Conservation (phyloP, 2,329 filamentous ascomycete species). For the Arachnomyces sp. region DNA sequence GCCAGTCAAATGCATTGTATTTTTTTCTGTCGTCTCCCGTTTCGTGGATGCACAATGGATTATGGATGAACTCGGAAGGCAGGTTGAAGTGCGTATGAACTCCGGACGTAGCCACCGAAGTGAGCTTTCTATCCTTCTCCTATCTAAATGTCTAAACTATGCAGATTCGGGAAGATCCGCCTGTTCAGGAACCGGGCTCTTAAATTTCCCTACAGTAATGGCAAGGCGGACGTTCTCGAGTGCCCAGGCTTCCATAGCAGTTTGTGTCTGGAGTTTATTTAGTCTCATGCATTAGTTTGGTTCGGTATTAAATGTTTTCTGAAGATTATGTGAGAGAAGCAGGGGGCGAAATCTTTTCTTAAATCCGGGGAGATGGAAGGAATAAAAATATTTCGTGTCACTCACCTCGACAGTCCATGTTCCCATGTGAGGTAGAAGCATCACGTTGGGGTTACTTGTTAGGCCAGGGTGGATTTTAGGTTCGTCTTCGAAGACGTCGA, state of each 20-base stretch:
- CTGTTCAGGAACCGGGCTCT: constrained; percentile 67
- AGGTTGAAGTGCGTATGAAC: too few species aligned
- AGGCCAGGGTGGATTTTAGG: constrained; percentile 67
- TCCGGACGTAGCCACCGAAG: too few species aligned
- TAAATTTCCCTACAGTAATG: constrained; percentile 53
- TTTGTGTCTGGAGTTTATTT: constrained; percentile 37
- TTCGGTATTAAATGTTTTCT: neutral
- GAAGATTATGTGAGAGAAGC: neutral
- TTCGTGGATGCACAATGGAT: too few species aligned
- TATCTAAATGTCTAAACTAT: constrained; percentile 4
- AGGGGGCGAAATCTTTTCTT: too few species aligned
- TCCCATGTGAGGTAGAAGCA: constrained; percentile 78
- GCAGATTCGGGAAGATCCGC: constrained; percentile 29
- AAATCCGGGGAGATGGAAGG: neutral
- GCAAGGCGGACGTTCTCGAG: constrained; percentile 61
- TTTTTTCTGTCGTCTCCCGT: too few species aligned
- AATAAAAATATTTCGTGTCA: neutral
- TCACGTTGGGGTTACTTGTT: constrained; percentile 59
- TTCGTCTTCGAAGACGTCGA: constrained; percentile 80
- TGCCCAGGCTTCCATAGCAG: constrained; percentile 63
- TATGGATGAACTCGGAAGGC: too few species aligned
- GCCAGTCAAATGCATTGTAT: too few species aligned
- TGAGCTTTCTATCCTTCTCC: constrained; percentile 7
- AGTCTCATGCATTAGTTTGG: neutral
- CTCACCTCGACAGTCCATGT: constrained; percentile 63